Conservation (phyloP, 1,284 basidiomycete species). For the Microbotryum intermedium region DNA sequence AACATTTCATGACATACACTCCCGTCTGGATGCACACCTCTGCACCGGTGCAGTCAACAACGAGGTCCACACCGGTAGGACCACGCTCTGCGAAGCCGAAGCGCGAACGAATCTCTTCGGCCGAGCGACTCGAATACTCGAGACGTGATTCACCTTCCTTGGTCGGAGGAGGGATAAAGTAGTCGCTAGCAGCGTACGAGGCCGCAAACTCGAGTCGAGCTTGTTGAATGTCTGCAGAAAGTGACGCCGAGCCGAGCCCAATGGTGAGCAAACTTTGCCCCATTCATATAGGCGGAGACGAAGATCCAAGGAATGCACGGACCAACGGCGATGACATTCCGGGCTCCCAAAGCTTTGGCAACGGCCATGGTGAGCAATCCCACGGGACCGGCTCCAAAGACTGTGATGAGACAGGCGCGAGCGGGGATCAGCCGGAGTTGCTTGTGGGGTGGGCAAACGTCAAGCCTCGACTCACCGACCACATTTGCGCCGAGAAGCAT, state of each 20-base stretch:
- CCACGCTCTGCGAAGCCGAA: constrained; percentile 45
- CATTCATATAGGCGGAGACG: too few species aligned
- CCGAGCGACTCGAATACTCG: constrained; percentile 52
- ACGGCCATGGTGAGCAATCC: constrained; percentile 88
- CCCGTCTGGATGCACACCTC: constrained; percentile 55
- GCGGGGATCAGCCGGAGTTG: background rate
- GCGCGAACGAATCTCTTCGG: constrained; percentile 41
- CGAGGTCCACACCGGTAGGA: constrained; percentile 49
- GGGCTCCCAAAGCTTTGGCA: constrained; percentile 57
- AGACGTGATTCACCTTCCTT: constrained; percentile 58
- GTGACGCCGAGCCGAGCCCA: background rate
- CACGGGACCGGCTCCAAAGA: constrained; percentile 85
- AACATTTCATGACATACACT: constrained; percentile 13
- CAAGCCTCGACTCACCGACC: constrained; percentile 34
- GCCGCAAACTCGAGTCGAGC: constrained; percentile 79
- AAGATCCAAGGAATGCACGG: too few species aligned
- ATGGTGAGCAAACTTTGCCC: too few species aligned
- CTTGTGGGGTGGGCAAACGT: constrained; percentile 45
- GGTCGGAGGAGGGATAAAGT: constrained; percentile 55
- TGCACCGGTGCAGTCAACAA: constrained; percentile 53
- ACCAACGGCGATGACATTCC: constrained; percentile 66
- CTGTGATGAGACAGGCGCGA: constrained; percentile 18
- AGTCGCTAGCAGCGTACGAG: constrained; percentile 76
- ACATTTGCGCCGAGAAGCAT: constrained; percentile 47
- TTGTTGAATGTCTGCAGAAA: constrained; percentile 59